Base-by-base conservation (phyloP, 176 grass and related monocot genomes). In the Musa schizocarpa region DNA sequence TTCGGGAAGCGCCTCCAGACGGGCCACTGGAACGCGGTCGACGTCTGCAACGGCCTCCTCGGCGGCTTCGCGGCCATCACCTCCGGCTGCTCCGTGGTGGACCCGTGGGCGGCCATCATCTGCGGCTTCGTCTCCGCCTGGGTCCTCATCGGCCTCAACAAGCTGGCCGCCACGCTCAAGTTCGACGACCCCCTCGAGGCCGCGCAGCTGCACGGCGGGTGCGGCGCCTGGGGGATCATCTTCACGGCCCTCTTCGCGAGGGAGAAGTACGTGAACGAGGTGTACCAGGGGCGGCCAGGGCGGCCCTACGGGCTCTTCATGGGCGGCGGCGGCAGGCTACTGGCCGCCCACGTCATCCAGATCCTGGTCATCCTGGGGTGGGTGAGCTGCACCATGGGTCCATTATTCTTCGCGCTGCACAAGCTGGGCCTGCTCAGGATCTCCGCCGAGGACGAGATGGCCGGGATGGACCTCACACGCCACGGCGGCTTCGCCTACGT, bases 41-140 rank as follows among this genome's bases (percentile, higher is more conserved):
- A 86, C 76, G 78, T 86, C 50, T 86, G 83, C 73, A 86, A 86
- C 25, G 83, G 83, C 14, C 72, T 86, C 63, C 83, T 81, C 8
- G 83, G 83, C 11, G 83, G 83, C 54, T 86, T 86, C 63, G 83
- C 73, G 0, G 83, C 83, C 21, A 81, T 86, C 48, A 86, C 83
- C 1, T 22, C 74, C 22, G 83, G 83, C 16, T 86, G 83, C 67
- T 81, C 78, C 0, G 83, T 86, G 5, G 83, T 86, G 11, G 83
- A 86, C 10, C 83, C 83, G 1, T 81, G 83, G 83, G 78, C 83
- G 0, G 83, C 83, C 11, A 73, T 86, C 19, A 52, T 86, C 6
- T 81, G 78, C 19, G 78, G 83, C 26, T 65, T 86, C 76, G 11
- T 81, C 78, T 77, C 78, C 1, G 66, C 83, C 34, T 65, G 73